Percentiles rank a stretch among this genome's conserved stretches.
phyloP scores from a whole-genome alignment of 2,329 filamentous ascomycete genomes.

The Verticillium nonalfalfae region DNA sequence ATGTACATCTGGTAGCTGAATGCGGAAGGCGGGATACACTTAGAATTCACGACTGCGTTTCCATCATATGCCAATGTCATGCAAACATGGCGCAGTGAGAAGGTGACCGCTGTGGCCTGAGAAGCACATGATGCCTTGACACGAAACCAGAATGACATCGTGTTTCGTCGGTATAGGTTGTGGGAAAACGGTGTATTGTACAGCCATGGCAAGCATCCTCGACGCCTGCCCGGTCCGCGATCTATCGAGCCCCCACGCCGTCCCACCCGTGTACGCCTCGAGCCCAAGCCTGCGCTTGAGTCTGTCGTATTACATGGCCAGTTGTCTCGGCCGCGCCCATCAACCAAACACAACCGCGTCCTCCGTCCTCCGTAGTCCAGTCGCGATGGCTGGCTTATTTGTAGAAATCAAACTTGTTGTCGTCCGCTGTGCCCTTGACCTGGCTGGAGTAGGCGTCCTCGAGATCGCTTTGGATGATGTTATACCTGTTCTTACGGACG shows the following conservation, averaged over 20 bases:
- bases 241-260: background rate
- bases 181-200: background rate
- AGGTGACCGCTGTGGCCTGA: too few relatives aligned
- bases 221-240: background rate
- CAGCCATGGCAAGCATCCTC: background rate
- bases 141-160: too few relatives aligned
- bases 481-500: slow-evolving; percentile 96
- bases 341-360: background rate
- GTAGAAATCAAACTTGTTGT: slow-evolving; percentile 87
- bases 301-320: background rate
- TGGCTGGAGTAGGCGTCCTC: slow-evolving; percentile 97
- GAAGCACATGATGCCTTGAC: too few relatives aligned
- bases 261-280: background rate
- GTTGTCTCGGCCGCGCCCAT: background rate
- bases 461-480: slow-evolving; percentile 95
- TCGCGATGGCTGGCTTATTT: slow-evolving; percentile 44
- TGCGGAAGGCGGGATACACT: background rate
- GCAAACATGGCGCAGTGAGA: too few relatives aligned
- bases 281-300: background rate
- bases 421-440: slow-evolving; percentile 70
- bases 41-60: background rate
- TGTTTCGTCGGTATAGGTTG: background rate
- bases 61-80: background rate
- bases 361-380: background rate
- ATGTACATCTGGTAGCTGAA: background rate